phyloP scores from a whole-genome alignment of 495 filamentous ascomycete genomes.

The Ascobolus immersus region DNA sequence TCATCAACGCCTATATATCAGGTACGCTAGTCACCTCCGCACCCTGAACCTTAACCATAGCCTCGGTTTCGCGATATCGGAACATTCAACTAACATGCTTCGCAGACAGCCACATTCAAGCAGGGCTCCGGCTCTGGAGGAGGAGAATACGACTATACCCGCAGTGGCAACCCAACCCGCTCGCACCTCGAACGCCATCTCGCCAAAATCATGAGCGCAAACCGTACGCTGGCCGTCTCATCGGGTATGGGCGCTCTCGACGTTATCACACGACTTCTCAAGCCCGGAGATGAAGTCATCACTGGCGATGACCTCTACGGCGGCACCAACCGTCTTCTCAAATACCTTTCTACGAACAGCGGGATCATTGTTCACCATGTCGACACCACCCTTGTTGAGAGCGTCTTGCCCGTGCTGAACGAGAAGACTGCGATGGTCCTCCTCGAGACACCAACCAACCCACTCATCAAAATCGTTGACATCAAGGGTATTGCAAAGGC shows the following conservation, averaged over 20 bases:
- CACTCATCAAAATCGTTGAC: constrained; percentile 91
- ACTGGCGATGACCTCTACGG: constrained; percentile 94
- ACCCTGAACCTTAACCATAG: no score
- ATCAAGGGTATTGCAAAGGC: constrained; percentile 49
- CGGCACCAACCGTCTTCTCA: constrained; percentile 79
- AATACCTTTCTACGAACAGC: constrained; percentile 61
- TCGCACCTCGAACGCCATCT: constrained; percentile 91
- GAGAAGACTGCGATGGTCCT: constrained; percentile 84
- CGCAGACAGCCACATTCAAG: constrained; percentile 83
- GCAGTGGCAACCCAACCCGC: constrained; percentile 85
- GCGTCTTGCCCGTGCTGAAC: constrained; percentile 39
- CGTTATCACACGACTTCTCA: constrained; percentile 79
- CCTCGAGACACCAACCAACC: constrained; percentile 89
- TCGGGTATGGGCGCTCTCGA: constrained; percentile 95
- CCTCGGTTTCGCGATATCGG: no score
- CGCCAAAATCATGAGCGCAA: constrained; percentile 93
- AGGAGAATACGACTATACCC: constrained; percentile 88
- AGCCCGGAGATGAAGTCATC: constrained; percentile 87
- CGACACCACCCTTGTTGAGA: constrained; percentile 52
- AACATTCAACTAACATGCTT: no score
- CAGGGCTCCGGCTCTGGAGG: constrained; percentile 56
- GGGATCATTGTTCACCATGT: constrained; percentile 89
- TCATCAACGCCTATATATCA: constrained; percentile 92
- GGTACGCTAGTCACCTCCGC: no score
- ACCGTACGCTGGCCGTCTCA: constrained; percentile 69